Base-by-base conservation (phyloP, 164 flowering plant species). In the Berberis thunbergii region DNA sequence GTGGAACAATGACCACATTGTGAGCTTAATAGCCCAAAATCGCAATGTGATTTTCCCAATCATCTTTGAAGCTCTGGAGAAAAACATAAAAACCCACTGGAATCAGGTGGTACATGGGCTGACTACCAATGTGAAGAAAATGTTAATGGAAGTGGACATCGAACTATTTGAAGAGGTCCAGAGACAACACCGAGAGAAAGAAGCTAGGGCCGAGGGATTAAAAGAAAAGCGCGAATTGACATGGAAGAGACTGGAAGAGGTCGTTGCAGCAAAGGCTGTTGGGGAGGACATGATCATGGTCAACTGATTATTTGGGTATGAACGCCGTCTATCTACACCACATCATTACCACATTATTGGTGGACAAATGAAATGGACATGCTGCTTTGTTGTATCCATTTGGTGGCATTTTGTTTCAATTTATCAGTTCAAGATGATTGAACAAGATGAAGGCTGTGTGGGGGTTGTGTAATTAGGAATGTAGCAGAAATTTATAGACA, bases 1-100 rank as follows among this genome's bases (percentile, higher is more conserved):
- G 67, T 88, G 96, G 96, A 88, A 88, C 61, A 88, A 86, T 49
- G 96, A 88, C 54, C 92, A 88, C 67, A 77, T 88, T 40, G 90
- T 88, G 65, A 73, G 85, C 76, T 76, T 88, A 60, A 88, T 88
- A 43, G 92, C 92, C 40, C 96, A 85, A 68, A 86, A 88, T 63
- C 75, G 88, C 4, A 64, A 45, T 43, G 83, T 80, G 45, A 73
- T 86, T 39, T 60, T 86, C 41, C 89, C 96, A 4, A 76, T 86
- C 7, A 81, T 88, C 41, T 86, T 79, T 59, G 84, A 85, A 58
- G 84, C 90, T 40, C 73, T 88, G 67, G 90, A 88, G 74, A 88
- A 69, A 77, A 85, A 86, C 73, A 78, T 83, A 58, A 73, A 73
- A 57, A 59, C 67, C 64, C 96, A 88, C 67, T 88, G 96, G 96